Evolutionary conservation across 169 alveolate species (phyloP), one percentile per base, ranked within the genome.

Genomic region (Theileria luwenshuni): DNA sequence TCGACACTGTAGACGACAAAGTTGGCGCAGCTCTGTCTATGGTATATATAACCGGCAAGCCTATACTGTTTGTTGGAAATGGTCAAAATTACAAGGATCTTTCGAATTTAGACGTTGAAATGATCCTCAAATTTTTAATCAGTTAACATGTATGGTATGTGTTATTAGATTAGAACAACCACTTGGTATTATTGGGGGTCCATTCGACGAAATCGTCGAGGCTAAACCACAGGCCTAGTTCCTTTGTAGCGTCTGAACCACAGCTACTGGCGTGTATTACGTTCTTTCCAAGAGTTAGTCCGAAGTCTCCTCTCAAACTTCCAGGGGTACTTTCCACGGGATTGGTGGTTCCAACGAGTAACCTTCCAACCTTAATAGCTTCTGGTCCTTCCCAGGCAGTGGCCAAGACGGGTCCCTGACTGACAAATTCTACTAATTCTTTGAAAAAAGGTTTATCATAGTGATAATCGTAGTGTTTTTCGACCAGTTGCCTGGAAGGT

Each of bases 1-100:
- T 97, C 86, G 99, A 98, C 90, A 97, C 99, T 48, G 99, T 98
- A n/a, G 99, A 97, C 77, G 99, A 96, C 83, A 97, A 98, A 89
- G 98, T 98, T 6, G 99, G 99, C 8, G 99, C 99, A 15, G 99
- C 99, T 41, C 88, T 98, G 38, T 94, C 99, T 43, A 97, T 98
- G 99, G 99, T 96, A 23, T 98, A 97, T 84, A 91, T 98, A 32
- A 96, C 99, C 23, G 99, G 99, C 17, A 97, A 96, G 86, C 99
- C 99, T 3, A 95, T 98, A 43, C 96, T 98, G 45, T 98, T 97
- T 90, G 98, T 97, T n/a, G 99, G 99, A 30, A 95, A 98, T 8
- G 99, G 99, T n/a, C 98, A 98, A 87, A 98, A 95, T 76, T 98
- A 98, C 91, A 93, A 96, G 54, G 96, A 98, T 90, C 86, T 98